Conservation (phyloP, 805 yeast species). For the Zygosaccharomyces pseudorouxii region DNA sequence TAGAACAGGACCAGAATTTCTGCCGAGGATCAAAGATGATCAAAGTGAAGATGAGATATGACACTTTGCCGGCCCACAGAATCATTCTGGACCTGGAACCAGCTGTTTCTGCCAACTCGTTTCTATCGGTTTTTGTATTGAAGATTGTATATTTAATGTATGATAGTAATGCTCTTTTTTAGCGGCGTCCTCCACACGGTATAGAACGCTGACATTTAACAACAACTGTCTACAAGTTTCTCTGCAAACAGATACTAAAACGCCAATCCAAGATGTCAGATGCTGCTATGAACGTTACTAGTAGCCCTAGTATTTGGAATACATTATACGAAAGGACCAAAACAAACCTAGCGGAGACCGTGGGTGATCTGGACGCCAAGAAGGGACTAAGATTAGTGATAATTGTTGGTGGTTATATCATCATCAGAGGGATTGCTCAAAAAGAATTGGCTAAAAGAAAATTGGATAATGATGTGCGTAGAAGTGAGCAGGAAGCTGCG, state of each 20-base stretch:
- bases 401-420: slow-evolving; percentile 58
- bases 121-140: slow-evolving; percentile 7
- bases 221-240: background rate
- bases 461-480: slow-evolving; percentile 45
- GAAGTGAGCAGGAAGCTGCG: slow-evolving; percentile 25
- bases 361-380: slow-evolving; percentile 17
- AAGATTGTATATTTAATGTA: background rate
- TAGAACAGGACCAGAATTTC: slow-evolving; percentile 57
- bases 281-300: background rate
- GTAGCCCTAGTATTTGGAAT: background rate
- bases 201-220: background rate
- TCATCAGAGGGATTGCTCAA: slow-evolving; percentile 52
- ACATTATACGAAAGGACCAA: slow-evolving; percentile 14
- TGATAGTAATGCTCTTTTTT: background rate
- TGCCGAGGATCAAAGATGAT: slow-evolving; percentile 42
- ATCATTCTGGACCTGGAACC: too few species aligned
- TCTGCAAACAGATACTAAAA: background rate
- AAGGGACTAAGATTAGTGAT: slow-evolving; percentile 36
- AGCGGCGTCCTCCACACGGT: background rate
- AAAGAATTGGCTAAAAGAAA: slow-evolving; percentile 56
- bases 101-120: too few species aligned
- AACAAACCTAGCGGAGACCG: slow-evolving; percentile 17
- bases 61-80: slow-evolving; percentile 3
- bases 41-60: slow-evolving; percentile 41
- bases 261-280: slow-evolving; percentile 1